Base-by-base conservation (phyloP, 2,329 filamentous ascomycete species). In the Xenosphaeropsis pyriputrescens region DNA sequence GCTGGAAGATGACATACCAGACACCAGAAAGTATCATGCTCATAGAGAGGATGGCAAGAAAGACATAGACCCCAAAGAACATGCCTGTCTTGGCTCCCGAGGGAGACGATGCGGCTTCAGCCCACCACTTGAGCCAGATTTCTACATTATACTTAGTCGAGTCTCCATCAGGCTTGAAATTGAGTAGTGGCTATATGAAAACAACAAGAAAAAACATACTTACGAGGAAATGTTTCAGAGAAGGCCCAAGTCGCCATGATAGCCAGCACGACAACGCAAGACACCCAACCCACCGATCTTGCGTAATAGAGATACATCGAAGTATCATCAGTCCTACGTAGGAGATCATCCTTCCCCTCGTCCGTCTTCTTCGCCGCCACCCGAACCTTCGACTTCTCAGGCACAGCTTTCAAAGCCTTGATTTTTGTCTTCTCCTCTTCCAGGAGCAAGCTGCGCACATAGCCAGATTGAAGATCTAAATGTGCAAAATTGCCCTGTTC, bases 401-500 rank as follows among this genome's bases (percentile, higher is more conserved):
- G 22, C 12, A 9, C 22, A 26, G 4, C 8, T 26, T 26, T 11
- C 22, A 9, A 11, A 6, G 22, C 12, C 8, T 26, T 26, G 8
- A 26, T 26, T 9, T 3, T 9, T 11, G 22, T 11, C 22, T 5
- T 26, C 8, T 26, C 22, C 8, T 42, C 15, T 11, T 26, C 22
- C 34, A 40, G 15, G 7, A 17, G 19, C 5, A 43, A 29, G 18
- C 45, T 49, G 9, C 50, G 53, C 3, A 60, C 48, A 37, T 60
- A 60, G 11, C 57, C 54, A 17, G 52, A 50, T 13, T 49, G 45
- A 1, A 41, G 39, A 37, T 54, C 54, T 15, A 61, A 46, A 13
- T 52, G 48, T 6, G 55, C 50, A 32, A 58, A 59, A 18, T 40
- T 44, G 11, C 58, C 57, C 46, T 59, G 55, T 41, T 60, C 56